Evolutionary conservation across 345 rosid species (phyloP).

Genomic region (Dimocarpus longan): DNA sequence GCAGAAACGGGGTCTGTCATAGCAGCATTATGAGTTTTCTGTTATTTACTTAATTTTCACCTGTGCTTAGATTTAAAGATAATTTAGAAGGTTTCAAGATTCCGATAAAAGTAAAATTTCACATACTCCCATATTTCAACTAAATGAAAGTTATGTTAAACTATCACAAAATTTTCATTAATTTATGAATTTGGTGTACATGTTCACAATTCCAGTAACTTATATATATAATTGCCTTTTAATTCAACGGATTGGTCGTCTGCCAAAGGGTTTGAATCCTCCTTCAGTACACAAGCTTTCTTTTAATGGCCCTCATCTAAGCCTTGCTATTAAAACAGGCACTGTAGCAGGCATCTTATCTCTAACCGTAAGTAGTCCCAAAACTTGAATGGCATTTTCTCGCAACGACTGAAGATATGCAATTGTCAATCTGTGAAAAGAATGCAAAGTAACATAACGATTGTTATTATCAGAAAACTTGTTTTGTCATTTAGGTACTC

Average conservation of each 20-base stretch:
- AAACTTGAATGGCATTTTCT: not conserved
- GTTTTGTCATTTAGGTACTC: too few species aligned
- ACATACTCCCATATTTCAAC: too few species aligned
- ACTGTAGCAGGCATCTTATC: conserved; percentile 79
- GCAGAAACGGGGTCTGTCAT: too few species aligned
- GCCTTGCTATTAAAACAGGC: conserved; percentile 79
- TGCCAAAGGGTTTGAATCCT: conserved; percentile 95
- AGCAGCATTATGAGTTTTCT: too few species aligned
- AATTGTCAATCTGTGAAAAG: not conserved
- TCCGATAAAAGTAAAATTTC: too few species aligned
- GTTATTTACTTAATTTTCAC: too few species aligned
- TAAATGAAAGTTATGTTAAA: not conserved
- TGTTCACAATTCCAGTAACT: not conserved
- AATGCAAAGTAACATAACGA: not conserved
- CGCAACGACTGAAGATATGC: not conserved
- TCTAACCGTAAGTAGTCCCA: conserved; percentile 66
- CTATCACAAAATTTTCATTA: not conserved
- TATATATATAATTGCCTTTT: not conserved
- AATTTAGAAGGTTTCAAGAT: too few species aligned
- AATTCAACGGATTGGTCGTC: conserved; percentile 67
- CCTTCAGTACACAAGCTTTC: conserved; percentile 74
- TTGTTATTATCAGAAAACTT: too few species aligned
- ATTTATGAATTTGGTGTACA: not conserved
- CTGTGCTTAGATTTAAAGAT: too few species aligned
- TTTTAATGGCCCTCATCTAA: conserved; percentile 56